Evolutionary conservation across 2,329 filamentous ascomycete genomes (phyloP), one percentile per base, ranked within the genome.

Genomic region (Bimuria novae-zelandiae): DNA sequence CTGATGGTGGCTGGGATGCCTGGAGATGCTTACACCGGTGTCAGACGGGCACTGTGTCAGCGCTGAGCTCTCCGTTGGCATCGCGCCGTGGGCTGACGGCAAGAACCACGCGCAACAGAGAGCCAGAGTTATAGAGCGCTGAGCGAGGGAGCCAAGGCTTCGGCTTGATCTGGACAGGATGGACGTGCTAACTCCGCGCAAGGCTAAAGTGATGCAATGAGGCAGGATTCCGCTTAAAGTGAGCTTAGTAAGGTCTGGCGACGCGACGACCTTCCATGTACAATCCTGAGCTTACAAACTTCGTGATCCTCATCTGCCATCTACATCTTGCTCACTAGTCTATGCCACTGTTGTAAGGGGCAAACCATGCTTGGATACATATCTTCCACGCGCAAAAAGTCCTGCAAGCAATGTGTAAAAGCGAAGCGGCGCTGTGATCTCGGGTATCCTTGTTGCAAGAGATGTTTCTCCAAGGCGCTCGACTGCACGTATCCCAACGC

Each of bases 341-440:
- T n/a, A n/a, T n/a, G n/a, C n/a, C n/a, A n/a, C n/a, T n/a, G n/a
- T n/a, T n/a, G n/a, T n/a, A n/a, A n/a, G n/a, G n/a, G n/a, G n/a
- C n/a, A n/a, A n/a, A n/a, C n/a, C 33, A 67, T 67, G 66, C 61
- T 69, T 19, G 61, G 63, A 33, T 69, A 69, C 59, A 68, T 70
- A 25, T 69, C 65, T 21, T 61, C 63, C 7, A 69, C 68, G 14
- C 62, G 68, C 41, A 64, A 61, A 46, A 71, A 69, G 51, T 65
- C 62, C 52, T 71, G 68, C 55, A 47, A 53, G 33, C 60, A 58
- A 25, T 69, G 64, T 53, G 65, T 68, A 8, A 68, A 68, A 44
- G 58, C 55, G 44, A 71, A 69, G 53, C 56, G 67, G 11, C 56
- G 66, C 19, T 71, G 67, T 52, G 67, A 70, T 46, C 60, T 70